Evolutionary conservation across 768 basidiomycete genomes (phyloP), one percentile per base, ranked within the genome.

Genomic region (Russula dissimulans): DNA sequence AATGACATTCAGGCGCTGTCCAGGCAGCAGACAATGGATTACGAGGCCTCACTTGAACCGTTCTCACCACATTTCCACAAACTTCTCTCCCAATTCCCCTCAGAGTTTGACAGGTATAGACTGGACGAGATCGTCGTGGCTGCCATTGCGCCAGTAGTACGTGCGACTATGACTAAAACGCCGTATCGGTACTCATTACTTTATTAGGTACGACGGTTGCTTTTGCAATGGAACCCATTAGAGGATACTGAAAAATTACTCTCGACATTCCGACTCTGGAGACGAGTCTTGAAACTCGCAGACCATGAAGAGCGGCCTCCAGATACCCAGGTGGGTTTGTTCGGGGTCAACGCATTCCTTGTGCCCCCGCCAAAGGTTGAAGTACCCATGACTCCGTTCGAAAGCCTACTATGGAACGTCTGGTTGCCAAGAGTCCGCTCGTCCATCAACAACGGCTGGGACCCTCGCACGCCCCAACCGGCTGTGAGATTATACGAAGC

Each of bases 351-450:
- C 56, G 74, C 74, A 1, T 65, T 72, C 12, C 57, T 66, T 4
- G 65, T 70, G 8, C 63, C 69, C 12, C 65, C 71, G 6, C 63
- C 73, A 4, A 67, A 74, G 15, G 69, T 75, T 48, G 82, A 83
- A 61, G 77, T 73, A 63, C 78, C 78, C 3, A 99, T 99, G 97
- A 94, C 94, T 15, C 87, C 95, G 0, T 99, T 91, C 70, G 97
- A 99, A 70, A 91, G 87, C 61, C 77, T 98, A 29, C 72, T 98
- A 14, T 98, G 97, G 95, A 91, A 87, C 65, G 78, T 90, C 10
- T 99, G 95, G 97, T 75, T 99, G 31, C 97, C 97, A 0, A 91
- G 84, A 74, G 87, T 98, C n/a, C 84, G 97, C 31, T 91, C 91
- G 0, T 79, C 83, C 11, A 86, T 98, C 70, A 98, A 98, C 72